A percentile compares a stretch with the other conserved stretches of the same genome.
phyloP scores from a whole-genome alignment of 1,139 yeast genomes.

The Debaryomyces singareniensis region DNA sequence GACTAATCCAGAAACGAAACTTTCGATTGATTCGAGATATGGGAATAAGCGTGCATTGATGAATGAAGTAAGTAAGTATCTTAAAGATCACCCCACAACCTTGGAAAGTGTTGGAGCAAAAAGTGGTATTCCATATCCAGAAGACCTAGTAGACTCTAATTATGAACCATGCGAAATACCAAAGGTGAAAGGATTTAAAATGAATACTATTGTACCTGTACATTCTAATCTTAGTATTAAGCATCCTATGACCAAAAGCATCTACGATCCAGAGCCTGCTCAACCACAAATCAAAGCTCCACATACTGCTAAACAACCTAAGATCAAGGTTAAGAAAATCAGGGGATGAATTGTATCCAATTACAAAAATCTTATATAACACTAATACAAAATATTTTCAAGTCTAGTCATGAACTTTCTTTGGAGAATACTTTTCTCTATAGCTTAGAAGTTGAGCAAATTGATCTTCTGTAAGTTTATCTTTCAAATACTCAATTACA shows the following conservation, averaged over 20 bases:
- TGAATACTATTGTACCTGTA: slow-evolving; percentile 82
- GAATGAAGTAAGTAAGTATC: slow-evolving; percentile 53
- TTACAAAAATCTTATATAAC: too few species aligned
- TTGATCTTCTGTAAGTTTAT: slow-evolving; percentile 49
- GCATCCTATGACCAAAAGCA: slow-evolving; percentile 73
- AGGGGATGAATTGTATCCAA: slow-evolving; percentile 23
- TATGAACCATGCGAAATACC: slow-evolving; percentile 64
- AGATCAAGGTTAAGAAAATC: slow-evolving; percentile 46
- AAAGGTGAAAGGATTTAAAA: slow-evolving; percentile 71
- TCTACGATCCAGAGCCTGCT: slow-evolving; percentile 54
- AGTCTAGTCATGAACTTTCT: too few species aligned
- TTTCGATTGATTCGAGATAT: slow-evolving; percentile 28
- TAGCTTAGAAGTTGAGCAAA: slow-evolving; percentile 53
- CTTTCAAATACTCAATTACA: slow-evolving; percentile 57
- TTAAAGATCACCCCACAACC: slow-evolving; percentile 67
- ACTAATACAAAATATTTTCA: too few species aligned
- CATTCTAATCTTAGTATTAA: slow-evolving; percentile 75
- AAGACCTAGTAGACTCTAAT: slow-evolving; percentile 41
- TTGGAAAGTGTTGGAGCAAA: slow-evolving; percentile 49
- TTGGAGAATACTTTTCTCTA: slow-evolving; percentile 47
- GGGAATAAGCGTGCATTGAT: slow-evolving; percentile 64
- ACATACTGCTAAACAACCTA: slow-evolving; percentile 43
- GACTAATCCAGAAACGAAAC: slow-evolving; percentile 42
- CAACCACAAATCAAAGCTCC: slow-evolving; percentile 25
- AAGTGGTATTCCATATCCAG: slow-evolving; percentile 54